phyloP scores from a whole-genome alignment of 495 filamentous ascomycete genomes.

The Neurospora sp. region DNA sequence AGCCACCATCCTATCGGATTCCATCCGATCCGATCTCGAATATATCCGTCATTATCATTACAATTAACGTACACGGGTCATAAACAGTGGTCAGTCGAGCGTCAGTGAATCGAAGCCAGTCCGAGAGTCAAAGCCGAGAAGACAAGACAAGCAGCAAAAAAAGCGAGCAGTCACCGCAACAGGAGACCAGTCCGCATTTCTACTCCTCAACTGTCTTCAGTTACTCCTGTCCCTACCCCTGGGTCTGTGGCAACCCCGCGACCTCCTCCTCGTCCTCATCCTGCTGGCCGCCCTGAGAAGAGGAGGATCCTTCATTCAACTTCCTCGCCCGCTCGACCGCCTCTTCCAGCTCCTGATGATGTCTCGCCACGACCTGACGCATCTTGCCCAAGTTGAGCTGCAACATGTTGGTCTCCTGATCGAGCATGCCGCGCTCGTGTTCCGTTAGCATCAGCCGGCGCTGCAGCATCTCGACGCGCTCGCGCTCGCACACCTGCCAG shows the following conservation, averaged over 20 bases:
- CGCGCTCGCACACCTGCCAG: conserved; percentile 15
- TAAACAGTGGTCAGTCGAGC: background rate
- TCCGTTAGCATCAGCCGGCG: conserved; percentile 13
- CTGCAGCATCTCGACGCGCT: conserved; percentile 16
- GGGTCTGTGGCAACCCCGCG: background rate
- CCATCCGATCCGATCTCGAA: background rate
- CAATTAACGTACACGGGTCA: background rate
- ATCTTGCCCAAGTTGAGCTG: conserved; percentile 14
- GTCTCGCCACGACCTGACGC: conserved; percentile 4
- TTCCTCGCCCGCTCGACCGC: conserved; percentile 8
- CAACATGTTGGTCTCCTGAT: conserved; percentile 13
- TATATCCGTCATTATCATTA: background rate
- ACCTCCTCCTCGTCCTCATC: background rate
- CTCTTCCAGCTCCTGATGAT: conserved; percentile 1
- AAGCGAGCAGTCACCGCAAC: background rate
- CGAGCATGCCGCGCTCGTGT: conserved; percentile 16
- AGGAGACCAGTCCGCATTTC: background rate
- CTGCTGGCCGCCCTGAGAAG: background rate
- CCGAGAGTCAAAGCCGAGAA: background rate
- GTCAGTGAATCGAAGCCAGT: background rate
- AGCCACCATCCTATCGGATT: background rate
- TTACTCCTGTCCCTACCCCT: background rate
- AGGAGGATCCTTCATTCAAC: background rate
- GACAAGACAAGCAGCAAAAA: background rate
- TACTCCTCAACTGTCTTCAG: background rate